These are phyloP conservation scores for Meyerozyma smithsonii DNA, from an alignment of 1,139 yeast genomes.

Conservation along the genomic window DNA sequence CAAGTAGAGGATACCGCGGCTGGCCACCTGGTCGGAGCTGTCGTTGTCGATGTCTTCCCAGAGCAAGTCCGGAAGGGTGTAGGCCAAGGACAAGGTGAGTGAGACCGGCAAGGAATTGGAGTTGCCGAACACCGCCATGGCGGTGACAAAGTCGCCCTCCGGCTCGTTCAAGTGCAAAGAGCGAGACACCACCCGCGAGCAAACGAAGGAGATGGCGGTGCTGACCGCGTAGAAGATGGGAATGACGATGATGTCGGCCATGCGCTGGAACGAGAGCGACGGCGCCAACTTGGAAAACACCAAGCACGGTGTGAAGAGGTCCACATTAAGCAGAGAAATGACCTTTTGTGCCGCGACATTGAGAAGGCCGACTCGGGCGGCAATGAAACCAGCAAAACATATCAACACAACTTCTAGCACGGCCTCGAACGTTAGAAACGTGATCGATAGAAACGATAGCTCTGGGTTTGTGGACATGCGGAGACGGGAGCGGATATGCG, in stretches of 20 bases:
- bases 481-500: slow-evolving; percentile 1
- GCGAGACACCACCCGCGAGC: slow-evolving; percentile 48
- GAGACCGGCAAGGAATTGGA: slow-evolving; percentile 80
- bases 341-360: slow-evolving; percentile 60
- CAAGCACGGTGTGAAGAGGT: slow-evolving; percentile 79
- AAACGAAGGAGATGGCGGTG: slow-evolving; percentile 54
- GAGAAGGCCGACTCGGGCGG: slow-evolving; percentile 58
- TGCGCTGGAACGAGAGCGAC: slow-evolving; percentile 59
- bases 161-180: slow-evolving; percentile 51
- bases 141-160: slow-evolving; percentile 76
- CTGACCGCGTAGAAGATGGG: slow-evolving; percentile 68
- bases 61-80: slow-evolving; percentile 63
- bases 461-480: slow-evolving; percentile 1
- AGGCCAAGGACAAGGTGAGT: slow-evolving; percentile 64
- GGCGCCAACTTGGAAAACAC: slow-evolving; percentile 78
- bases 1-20: slow-evolving; percentile 73
- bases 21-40: slow-evolving; percentile 65
- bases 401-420: slow-evolving; percentile 72
- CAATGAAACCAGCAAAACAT: slow-evolving; percentile 66
- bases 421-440: slow-evolving; percentile 71
- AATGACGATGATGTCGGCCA: slow-evolving; percentile 65
- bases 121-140: slow-evolving; percentile 87
- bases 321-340: slow-evolving; percentile 66
- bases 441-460: slow-evolving; percentile 51
- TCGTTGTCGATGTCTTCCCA: slow-evolving; percentile 75